These are phyloP conservation scores for Naganishia sp. DNA, from an alignment of 1,284 basidiomycete species.

Conservation along the genomic window DNA sequence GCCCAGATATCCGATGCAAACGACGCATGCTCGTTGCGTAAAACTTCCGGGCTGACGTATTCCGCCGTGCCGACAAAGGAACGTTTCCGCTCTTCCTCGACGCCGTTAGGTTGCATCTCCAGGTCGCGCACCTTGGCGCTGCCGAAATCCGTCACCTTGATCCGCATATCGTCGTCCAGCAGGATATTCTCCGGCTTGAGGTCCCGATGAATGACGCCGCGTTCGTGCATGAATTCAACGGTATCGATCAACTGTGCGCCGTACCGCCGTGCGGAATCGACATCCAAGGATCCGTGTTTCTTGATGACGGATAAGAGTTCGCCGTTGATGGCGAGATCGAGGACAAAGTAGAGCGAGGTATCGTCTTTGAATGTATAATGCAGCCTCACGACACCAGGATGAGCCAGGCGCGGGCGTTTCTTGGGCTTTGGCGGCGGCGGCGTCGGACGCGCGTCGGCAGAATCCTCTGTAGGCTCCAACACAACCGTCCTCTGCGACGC, in stretches of 20 bases:
- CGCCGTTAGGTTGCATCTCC: neutral
- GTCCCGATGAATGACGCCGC: slow-evolving; percentile 87
- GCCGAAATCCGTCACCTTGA: slow-evolving; percentile 97
- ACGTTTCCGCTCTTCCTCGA: slow-evolving; percentile 40
- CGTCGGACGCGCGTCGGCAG: neutral
- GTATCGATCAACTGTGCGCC: slow-evolving; percentile 85
- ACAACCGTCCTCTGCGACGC: slow-evolving; percentile 15
- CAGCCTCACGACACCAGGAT: slow-evolving; percentile 79
- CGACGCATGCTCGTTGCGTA: slow-evolving; percentile 65
- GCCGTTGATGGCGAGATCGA: slow-evolving; percentile 86
- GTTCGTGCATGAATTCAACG: slow-evolving; percentile 82
- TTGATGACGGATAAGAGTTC: slow-evolving; percentile 76
- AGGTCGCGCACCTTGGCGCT: slow-evolving; percentile 80
- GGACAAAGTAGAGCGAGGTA: slow-evolving; percentile 81
- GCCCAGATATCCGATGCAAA: slow-evolving; percentile 60
- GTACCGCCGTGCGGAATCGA: slow-evolving; percentile 74
- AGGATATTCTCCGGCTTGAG: slow-evolving; percentile 93
- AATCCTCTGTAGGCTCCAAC: neutral
- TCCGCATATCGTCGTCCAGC: slow-evolving; percentile 76
- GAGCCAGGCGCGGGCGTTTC: slow-evolving; percentile 53
- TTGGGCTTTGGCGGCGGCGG: slow-evolving; percentile 7
- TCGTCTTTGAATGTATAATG: slow-evolving; percentile 83
- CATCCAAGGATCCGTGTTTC: slow-evolving; percentile 75
- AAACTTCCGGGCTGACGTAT: slow-evolving; percentile 90
- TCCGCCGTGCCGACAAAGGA: slow-evolving; percentile 97